These are phyloP conservation scores for Aspergillus neoniger DNA, from an alignment of 2,329 filamentous ascomycete genomes.

Conservation along the genomic window DNA sequence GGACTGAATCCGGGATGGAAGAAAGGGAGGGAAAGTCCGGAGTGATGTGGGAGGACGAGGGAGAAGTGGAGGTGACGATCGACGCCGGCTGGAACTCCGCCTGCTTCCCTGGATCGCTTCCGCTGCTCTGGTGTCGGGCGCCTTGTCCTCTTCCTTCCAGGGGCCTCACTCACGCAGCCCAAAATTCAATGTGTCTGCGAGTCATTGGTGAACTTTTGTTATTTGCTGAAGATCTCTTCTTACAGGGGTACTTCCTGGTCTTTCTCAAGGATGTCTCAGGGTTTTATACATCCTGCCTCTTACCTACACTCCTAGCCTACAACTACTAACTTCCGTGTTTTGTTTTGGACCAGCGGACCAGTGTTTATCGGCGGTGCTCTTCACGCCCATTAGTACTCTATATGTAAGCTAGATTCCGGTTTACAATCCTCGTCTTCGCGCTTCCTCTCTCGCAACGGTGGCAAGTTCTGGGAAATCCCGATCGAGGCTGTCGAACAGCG, in stretches of 20 bases:
- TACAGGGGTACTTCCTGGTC: not conserved
- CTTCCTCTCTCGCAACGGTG: constrained; percentile 21
- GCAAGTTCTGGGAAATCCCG: constrained; percentile 26
- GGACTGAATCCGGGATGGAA: constrained; percentile 2
- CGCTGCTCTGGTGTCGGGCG: not conserved
- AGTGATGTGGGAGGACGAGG: not conserved
- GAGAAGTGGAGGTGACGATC: constrained; percentile 15
- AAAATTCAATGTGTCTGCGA: not conserved
- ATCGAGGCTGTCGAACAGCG: constrained; percentile 16
- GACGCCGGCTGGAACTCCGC: constrained; percentile 13
- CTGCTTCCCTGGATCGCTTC: constrained; percentile 10
- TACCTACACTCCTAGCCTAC: not conserved
- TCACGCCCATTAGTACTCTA: not conserved
- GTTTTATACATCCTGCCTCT: not conserved
- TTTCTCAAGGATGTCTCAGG: not conserved
- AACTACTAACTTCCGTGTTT: not conserved
- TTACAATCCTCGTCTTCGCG: constrained; percentile 20
- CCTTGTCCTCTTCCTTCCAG: not conserved
- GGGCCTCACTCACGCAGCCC: not conserved
- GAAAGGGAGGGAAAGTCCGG: constrained; percentile 7
- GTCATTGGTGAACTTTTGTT: not conserved
- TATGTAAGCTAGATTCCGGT: not conserved
- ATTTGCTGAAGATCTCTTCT: not conserved
- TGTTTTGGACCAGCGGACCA: not conserved
- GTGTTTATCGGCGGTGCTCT: not conserved